Evolutionary conservation across 768 basidiomycete species (phyloP).

Genomic region (Myochromella boudieri): DNA sequence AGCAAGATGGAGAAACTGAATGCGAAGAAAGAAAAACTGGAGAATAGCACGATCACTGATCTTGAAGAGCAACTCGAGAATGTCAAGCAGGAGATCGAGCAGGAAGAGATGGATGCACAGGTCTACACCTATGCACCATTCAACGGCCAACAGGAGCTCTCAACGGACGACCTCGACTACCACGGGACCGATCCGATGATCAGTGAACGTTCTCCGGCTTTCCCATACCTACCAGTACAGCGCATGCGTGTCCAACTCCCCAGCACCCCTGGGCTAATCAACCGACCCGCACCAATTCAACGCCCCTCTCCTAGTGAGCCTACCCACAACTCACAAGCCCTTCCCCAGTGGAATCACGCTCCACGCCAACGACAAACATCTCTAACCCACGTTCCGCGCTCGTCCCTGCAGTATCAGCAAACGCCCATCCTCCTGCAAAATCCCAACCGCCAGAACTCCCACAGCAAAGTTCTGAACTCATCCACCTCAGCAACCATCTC

Average conservation of each 20-base stretch:
- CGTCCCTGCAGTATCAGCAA: conserved; percentile 24
- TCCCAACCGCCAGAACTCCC: conserved; percentile 25
- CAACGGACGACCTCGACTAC: conserved; percentile 15
- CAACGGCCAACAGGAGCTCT: conserved; percentile 12
- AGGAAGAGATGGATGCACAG: conserved; percentile 32
- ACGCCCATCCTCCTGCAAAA: conserved; percentile 22
- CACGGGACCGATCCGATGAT: conserved; percentile 14
- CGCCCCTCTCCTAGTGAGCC: conserved; percentile 21
- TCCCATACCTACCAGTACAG: conserved; percentile 18
- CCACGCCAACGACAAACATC: conserved; percentile 9
- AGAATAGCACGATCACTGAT: conserved; percentile 55
- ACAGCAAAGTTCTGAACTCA: conserved; percentile 22
- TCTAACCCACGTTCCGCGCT: conserved; percentile 17
- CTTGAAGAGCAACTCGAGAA: conserved; percentile 66
- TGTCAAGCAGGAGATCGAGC: conserved; percentile 61
- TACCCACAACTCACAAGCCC: background rate
- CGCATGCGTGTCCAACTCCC: conserved; percentile 15
- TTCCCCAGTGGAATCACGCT: conserved; percentile 9
- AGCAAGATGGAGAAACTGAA: conserved; percentile 69
- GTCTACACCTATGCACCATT: conserved; percentile 10
- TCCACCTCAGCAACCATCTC: background rate
- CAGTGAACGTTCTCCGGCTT: conserved; percentile 19
- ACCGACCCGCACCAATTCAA: conserved; percentile 24
- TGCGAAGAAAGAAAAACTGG: conserved; percentile 66
- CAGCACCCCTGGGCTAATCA: conserved; percentile 18